A percentile compares a stretch with the other conserved stretches of the same genome.
These are phyloP conservation scores for Alternaria gaisen DNA, from an alignment of 2,329 filamentous ascomycete genomes.

Conservation along the genomic window DNA sequence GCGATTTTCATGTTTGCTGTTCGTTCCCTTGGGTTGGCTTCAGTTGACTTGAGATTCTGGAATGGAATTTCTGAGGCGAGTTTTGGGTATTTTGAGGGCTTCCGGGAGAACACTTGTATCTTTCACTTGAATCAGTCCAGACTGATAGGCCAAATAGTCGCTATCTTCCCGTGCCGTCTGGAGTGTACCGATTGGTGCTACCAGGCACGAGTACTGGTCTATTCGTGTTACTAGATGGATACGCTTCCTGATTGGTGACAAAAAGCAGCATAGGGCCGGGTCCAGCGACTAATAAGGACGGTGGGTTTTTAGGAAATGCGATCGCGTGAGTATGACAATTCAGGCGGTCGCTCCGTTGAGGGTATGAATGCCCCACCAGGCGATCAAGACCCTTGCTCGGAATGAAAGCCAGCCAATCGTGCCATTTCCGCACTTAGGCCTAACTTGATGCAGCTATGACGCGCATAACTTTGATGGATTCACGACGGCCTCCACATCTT, in stretches of 20 bases:
- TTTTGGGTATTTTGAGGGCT: background rate
- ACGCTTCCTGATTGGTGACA: slow-evolving; percentile 5
- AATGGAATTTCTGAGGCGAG: background rate
- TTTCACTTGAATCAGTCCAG: slow-evolving; percentile 1
- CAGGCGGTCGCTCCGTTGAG: slow-evolving; percentile 2
- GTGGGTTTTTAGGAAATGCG: background rate
- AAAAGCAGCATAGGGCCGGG: background rate
- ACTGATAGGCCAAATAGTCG: slow-evolving; percentile 7
- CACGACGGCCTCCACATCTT: slow-evolving; percentile 12
- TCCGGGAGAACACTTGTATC: background rate
- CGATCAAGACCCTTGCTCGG: slow-evolving; percentile 10
- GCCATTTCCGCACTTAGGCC: slow-evolving; percentile 5
- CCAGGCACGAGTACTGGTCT: background rate
- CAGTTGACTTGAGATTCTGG: background rate
- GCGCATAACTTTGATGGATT: slow-evolving; percentile 32
- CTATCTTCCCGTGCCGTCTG: background rate
- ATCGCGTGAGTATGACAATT: slow-evolving; percentile 3
- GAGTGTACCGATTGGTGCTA: background rate
- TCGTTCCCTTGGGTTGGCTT: background rate
- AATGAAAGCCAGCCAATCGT: slow-evolving; percentile 13
- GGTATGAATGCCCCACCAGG: slow-evolving; percentile 15
- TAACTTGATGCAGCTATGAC: slow-evolving; percentile 43
- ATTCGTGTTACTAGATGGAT: background rate
- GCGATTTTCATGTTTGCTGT: slow-evolving; percentile 67
- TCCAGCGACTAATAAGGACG: slow-evolving; percentile 7